These are phyloP conservation scores for Aureobasidium sp. DNA, from an alignment of 2,329 filamentous ascomycete genomes.

Conservation along the genomic window DNA sequence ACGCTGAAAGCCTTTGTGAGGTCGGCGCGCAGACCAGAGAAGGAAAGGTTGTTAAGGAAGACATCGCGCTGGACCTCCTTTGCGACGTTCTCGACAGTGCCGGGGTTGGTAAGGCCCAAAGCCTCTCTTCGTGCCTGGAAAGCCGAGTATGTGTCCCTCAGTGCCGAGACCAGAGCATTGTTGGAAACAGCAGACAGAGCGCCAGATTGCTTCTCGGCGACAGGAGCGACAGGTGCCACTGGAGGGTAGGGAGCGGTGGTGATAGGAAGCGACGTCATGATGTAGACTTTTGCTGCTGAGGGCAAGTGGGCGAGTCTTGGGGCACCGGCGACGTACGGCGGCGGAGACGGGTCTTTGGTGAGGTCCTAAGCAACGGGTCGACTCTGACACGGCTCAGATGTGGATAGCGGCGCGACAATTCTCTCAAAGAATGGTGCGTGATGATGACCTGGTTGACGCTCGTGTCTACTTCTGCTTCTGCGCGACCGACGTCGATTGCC, in stretches of 20 bases:
- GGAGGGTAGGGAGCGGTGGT: slow-evolving; percentile 4
- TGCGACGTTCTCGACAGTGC: slow-evolving; percentile 80
- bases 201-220: slow-evolving; percentile 14
- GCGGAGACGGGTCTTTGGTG: background rate
- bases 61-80: slow-evolving; percentile 95
- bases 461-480: background rate
- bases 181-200: slow-evolving; percentile 60
- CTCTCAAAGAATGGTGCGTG: slow-evolving; percentile 9
- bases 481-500: slow-evolving; percentile 15
- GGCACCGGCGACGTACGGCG: slow-evolving; percentile 1
- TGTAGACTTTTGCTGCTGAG: slow-evolving; percentile 12
- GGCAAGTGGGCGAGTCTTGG: background rate
- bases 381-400: background rate
- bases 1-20: slow-evolving; percentile 95
- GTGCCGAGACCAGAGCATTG: slow-evolving; percentile 59
- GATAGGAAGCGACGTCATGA: slow-evolving; percentile 17
- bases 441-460: background rate
- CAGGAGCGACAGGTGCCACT: slow-evolving; percentile 4
- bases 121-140: slow-evolving; percentile 82
- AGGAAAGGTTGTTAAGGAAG: slow-evolving; percentile 92
- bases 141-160: slow-evolving; percentile 62
- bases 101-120: slow-evolving; percentile 85
- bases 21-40: slow-evolving; percentile 91
- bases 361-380: background rate
- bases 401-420: slow-evolving; percentile 4